Conservation (phyloP, 73 alveolate genomes). For the Effrenium voratum region DNA sequence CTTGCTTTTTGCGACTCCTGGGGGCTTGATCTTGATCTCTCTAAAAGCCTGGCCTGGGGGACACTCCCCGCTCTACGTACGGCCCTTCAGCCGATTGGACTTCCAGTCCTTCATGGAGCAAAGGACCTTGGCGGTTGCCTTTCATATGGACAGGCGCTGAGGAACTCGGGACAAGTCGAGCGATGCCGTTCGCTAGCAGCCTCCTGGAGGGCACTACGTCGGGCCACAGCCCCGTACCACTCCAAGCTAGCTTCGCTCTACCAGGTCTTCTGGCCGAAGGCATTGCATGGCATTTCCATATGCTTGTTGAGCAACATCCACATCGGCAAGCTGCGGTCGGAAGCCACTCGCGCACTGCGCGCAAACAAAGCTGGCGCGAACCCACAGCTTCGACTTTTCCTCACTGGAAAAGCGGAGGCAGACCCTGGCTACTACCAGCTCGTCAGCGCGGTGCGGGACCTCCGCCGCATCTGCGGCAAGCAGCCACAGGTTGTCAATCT, state of each 20-base stretch:
- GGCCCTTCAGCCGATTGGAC: not conserved
- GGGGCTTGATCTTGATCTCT: not conserved
- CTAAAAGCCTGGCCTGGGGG: not conserved
- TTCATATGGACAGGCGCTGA: not conserved
- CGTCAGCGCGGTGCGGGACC: not conserved
- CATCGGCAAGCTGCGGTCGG: not conserved
- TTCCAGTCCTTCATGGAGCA: not conserved
- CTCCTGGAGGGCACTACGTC: not conserved
- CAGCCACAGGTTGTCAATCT: not conserved
- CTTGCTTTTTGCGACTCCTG: not conserved
- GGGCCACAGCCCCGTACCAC: not conserved
- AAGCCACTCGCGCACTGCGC: not conserved
- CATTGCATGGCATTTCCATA: not conserved
- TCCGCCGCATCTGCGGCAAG: not conserved
- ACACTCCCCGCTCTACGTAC: not conserved
- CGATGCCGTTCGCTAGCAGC: not conserved
- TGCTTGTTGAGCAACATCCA: not conserved
- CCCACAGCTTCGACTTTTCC: not conserved
- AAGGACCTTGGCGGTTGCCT: not conserved
- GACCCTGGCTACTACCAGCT: constrained; percentile 23
- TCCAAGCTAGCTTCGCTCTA: not conserved
- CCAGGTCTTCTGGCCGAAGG: not conserved
- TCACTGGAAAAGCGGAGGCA: not conserved
- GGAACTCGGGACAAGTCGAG: not conserved
- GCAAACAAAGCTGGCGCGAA: not conserved